Evolutionary conservation across 2,329 filamentous ascomycete species (phyloP), one percentile per base, ranked within the genome.

Genomic region (Neonectria punicea): DNA sequence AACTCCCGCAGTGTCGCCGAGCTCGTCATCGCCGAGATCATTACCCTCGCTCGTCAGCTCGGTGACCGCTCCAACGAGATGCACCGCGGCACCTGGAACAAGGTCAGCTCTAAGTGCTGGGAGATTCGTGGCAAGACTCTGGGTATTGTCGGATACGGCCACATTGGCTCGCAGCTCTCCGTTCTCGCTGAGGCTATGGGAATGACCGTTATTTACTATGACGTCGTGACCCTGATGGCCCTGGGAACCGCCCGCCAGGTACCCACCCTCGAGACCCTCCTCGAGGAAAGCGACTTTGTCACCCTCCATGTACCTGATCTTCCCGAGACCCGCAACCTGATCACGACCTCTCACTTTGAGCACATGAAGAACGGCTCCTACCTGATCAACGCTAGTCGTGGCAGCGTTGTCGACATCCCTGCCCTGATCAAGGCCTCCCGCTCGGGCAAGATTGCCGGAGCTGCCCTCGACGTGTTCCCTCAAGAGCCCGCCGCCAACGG

Each of bases 1-100:
- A 99, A 99, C 83, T 98, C 95, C 9, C 92, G 96, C 79, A 97
- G 93, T 78, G 96, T 99, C 56, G 96, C 96, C 61, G 96, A 99
- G 84, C 86, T 98, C 61, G 94, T 98, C 73, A 98, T 99, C 78
- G 92, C 86, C 58, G 95, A 98, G 81, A 94, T 99, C 76, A 98
- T 99, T 75, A 85, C 87, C 43, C 90, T 99, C 58, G 96, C 96
- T 22, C 91, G 96, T 65, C 96, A 99, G 81, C 86, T 99, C 36
- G 91, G 93, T 67, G 96, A 99, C 80, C 93, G 96, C 73, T 97
- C 93, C 67, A 93, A 89, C 75, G 96, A 99, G 83, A 89, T 99
- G 87, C 96, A 99, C 85, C 88, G 88, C 62, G 96, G 96, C 62
- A 93, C 89, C 47, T 99, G 96, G 96, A 98, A 98, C 82, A 99